phyloP scores from a whole-genome alignment of 257 asterid species.

The Nicotiana obtusifolia region DNA sequence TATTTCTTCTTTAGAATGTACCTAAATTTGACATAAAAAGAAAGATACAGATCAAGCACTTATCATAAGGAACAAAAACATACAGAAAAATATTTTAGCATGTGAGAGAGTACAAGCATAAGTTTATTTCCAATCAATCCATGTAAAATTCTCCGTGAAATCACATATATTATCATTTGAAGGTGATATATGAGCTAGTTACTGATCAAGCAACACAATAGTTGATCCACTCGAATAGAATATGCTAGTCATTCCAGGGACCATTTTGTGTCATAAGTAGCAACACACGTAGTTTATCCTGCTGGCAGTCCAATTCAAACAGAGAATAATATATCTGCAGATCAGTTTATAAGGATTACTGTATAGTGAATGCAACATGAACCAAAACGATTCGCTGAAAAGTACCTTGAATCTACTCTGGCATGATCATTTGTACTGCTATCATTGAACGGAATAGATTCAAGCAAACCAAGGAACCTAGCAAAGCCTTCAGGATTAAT shows the following conservation, averaged over 20 bases:
- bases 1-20: slow-evolving; percentile 90
- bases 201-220: not conserved
- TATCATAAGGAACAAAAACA: not conserved
- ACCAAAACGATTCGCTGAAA: not conserved
- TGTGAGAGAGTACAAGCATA: not conserved
- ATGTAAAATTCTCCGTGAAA: not conserved
- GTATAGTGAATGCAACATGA: not conserved
- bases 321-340: not conserved
- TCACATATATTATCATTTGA: not conserved
- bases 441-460: slow-evolving; percentile 75
- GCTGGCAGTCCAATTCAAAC: not conserved
- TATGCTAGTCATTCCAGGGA: not conserved
- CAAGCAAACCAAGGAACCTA: slow-evolving; percentile 83
- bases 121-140: not conserved
- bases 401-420: slow-evolving; percentile 61
- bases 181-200: not conserved
- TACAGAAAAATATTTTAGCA: not conserved
- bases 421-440: slow-evolving; percentile 57
- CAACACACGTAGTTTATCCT: not conserved
- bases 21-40: slow-evolving; percentile 26
- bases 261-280: slow-evolving; percentile 1
- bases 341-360: not conserved
- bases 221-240: not conserved
- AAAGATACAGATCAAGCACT: not conserved
- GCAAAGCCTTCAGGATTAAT: slow-evolving; percentile 76